phyloP scores from a whole-genome alignment of 257 asterid genomes.

The Thymus mandschuricus region DNA sequence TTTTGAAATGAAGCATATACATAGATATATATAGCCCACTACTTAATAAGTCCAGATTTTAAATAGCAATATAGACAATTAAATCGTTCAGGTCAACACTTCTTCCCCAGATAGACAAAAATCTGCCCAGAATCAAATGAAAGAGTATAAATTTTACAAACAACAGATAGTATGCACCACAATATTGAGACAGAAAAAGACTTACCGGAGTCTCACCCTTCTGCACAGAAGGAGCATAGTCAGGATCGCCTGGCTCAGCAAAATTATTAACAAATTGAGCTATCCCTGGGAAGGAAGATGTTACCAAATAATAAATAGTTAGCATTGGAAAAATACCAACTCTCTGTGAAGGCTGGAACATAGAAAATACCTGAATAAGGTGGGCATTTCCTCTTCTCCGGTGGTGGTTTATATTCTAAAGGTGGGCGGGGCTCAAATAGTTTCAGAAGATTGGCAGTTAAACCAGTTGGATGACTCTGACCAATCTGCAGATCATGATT shows the following conservation, averaged over 20 bases:
- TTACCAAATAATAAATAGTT: neutral
- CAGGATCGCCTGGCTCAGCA: slow-evolving; percentile 87
- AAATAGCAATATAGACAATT: neutral
- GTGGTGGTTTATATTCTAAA: slow-evolving; percentile 90
- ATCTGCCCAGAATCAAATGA: slow-evolving; percentile 15
- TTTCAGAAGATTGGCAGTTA: slow-evolving; percentile 80
- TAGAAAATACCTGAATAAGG: slow-evolving; percentile 66
- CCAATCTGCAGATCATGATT: slow-evolving; percentile 66
- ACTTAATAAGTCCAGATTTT: neutral
- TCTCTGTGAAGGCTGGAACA: slow-evolving; percentile 11
- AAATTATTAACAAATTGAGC: slow-evolving; percentile 71
- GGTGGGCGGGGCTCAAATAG: slow-evolving; percentile 96
- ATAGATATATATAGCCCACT: no score
- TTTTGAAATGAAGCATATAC: neutral
- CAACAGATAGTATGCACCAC: neutral
- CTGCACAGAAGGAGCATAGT: slow-evolving; percentile 83
- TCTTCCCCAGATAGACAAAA: neutral
- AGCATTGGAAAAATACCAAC: slow-evolving; percentile 12
- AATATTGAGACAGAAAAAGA: slow-evolving; percentile 15
- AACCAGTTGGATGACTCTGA: slow-evolving; percentile 97
- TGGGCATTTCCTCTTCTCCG: slow-evolving; percentile 93
- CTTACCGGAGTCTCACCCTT: slow-evolving; percentile 94
- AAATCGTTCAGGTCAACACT: neutral
- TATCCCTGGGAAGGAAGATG: slow-evolving; percentile 59
- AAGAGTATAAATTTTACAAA: slow-evolving; percentile 6